Conservation (phyloP, 129 eudicot species). For the Pulicaria dysenterica region DNA sequence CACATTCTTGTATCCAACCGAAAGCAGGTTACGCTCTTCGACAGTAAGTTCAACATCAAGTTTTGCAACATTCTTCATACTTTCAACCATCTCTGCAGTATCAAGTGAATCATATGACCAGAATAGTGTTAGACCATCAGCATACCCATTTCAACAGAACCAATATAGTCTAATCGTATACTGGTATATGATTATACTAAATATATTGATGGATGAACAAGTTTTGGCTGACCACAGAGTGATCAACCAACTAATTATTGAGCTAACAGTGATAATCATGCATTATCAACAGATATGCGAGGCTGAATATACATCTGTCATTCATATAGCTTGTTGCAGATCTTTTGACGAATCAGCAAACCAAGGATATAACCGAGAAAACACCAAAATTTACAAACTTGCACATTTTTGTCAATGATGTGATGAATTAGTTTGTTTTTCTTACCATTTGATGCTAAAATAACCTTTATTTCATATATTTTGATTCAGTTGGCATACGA, state of each 20-base stretch:
- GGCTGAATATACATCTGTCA: neutral
- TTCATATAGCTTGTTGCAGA: neutral
- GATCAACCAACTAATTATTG: neutral
- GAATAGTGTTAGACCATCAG: neutral
- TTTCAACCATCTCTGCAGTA: constrained; percentile 90
- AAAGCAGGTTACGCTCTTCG: constrained; percentile 93
- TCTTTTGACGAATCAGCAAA: neutral
- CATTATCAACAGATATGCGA: neutral
- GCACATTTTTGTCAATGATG: too few relatives aligned
- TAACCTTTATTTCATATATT: too few relatives aligned
- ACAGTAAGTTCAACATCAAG: constrained; percentile 88
- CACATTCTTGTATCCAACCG: constrained; percentile 96
- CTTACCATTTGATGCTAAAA: too few relatives aligned
- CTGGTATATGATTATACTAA: constrained; percentile 6
- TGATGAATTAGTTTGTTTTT: too few relatives aligned
- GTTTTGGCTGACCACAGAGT: neutral
- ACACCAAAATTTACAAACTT: neutral
- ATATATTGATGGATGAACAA: neutral
- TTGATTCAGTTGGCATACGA: too few relatives aligned
- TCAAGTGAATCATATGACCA: constrained; percentile 9
- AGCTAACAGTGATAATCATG: constrained; percentile 14
- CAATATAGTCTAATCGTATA: neutral
- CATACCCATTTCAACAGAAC: neutral
- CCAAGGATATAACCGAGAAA: neutral
- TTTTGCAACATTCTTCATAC: constrained; percentile 90